Percentiles rank a stretch among this genome's conserved stretches.
Conservation (phyloP, 768 basidiomycete species). For the Hericium rajendrae region DNA sequence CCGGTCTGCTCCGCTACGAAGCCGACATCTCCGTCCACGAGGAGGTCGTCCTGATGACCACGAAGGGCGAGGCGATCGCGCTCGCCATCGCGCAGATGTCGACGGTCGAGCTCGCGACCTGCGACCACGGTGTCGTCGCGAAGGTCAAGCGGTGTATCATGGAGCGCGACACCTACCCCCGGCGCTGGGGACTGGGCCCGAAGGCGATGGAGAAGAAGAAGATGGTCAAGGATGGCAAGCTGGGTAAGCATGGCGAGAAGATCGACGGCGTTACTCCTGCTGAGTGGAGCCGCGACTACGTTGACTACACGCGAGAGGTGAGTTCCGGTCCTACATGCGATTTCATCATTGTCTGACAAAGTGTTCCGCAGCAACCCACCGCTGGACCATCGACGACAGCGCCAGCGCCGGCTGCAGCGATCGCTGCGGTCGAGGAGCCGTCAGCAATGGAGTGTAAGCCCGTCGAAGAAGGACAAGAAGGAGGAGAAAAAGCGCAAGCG, state of each 20-base stretch:
- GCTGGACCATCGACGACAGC: conserved; percentile 28
- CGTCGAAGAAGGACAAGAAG: conserved; percentile 41
- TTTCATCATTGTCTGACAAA: neutral
- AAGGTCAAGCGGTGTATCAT: conserved; percentile 99
- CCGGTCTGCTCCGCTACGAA: conserved; percentile 93
- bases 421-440: conserved; percentile 18
- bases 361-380: conserved; percentile 23
- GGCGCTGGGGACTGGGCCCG: conserved; percentile 98
- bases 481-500: conserved; percentile 86
- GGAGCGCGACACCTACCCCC: conserved; percentile 97
- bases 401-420: conserved; percentile 10
- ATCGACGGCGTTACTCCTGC: conserved; percentile 80
- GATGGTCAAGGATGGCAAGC: conserved; percentile 94
- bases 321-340: neutral
- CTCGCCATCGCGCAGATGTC: conserved; percentile 97
- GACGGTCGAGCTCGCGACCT: conserved; percentile 94
- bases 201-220: conserved; percentile 97
- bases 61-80: conserved; percentile 97
- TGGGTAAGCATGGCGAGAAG: conserved; percentile 91
- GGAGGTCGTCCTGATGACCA: conserved; percentile 97
- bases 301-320: conserved; percentile 80
- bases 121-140: conserved; percentile 97
- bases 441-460: conserved; percentile 23
- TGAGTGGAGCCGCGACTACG: conserved; percentile 87
- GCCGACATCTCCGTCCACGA: conserved; percentile 90